Evolutionary conservation across 2,329 filamentous ascomycete species (phyloP), one percentile per base, ranked within the genome.

Genomic region (Rhinocladiella similis): DNA sequence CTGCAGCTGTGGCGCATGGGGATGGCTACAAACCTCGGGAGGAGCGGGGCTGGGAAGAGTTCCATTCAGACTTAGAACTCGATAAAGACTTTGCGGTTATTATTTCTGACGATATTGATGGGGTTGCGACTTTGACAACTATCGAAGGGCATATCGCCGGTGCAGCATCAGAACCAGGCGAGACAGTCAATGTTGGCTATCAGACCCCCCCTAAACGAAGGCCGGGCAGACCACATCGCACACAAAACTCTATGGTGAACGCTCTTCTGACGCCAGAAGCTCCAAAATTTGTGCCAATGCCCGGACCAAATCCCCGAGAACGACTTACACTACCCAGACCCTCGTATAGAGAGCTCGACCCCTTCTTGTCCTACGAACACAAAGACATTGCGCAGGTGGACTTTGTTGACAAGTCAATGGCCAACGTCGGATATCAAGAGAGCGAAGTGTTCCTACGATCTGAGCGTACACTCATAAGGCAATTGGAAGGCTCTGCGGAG

Each of bases 21-120:
- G 94, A 97, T 77, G 92, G 93, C 49, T 97, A 97, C 75, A 99
- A 99, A 72, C 94, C 94, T 29, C 83, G 94, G 68, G 94, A 99
- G 75, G 94, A 99, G 76, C 86, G 93, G 61, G 90, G 91, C 50
- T 99, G 93, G 91, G 92, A 97, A 68, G 94, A 99, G 71, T 97
- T 97, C 63, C 94, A 99, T 72, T 91, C 91, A 0, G 90, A 97
- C 67, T 83, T 99, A 50, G 92, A 97, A 75, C 91, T 97, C 47
- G 91, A 96, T 54, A 82, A 82, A 12, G 84, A 83, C 3, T 88
- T 97, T 62, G 84, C 88, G 64, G 80, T 96, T 2, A 92, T 92
- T 69, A 85, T 83, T 47, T 86, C 91, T 1, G 87, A 94, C 61
- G 90, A 96, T 63, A 87, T 97, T 5, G 93, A 97, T 70, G 90